Evolutionary conservation across 441 rosid species (phyloP), one percentile per base, ranked within the genome.

Genomic region (Populus hybrid): DNA sequence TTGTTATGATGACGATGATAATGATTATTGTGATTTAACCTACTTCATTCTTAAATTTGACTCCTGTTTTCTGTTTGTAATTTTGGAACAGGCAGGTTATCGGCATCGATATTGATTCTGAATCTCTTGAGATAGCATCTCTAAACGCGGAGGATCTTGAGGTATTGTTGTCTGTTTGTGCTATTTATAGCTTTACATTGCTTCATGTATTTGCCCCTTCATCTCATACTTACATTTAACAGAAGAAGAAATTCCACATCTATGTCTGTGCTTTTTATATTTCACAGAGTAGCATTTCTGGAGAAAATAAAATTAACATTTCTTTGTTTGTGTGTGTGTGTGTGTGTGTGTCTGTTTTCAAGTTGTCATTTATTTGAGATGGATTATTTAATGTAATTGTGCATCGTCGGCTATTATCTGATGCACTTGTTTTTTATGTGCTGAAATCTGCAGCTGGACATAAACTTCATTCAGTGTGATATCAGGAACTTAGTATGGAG

Each of bases 121-220:
- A 92, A 18, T 91, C 95, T 80, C 93, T 95, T 59, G 93, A 90
- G 82, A 81, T 84, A 73, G 99, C 99, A 40, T 72, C 91, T 70
- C 77, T 64, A 42, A 95, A 95, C 80, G 97, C 97, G 0, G 95
- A 87, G 84, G 95, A 91, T 67, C 95, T 94, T 75, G 97, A 94
- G 99, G 97, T 95, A 71, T 23, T 72, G 8, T 9, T 7, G 9
- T 18, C 57, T 50, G 57, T 54, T 54, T 54, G 21, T 54, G 61
- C 21, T 54, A 54, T 54, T 54, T 16, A 18, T 18, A 5, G n/a
- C 61, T 18, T 6, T 54, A 54, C 2, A 0, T 54, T 9, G 61
- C 61, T 18, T 54, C n/a, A 54, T 54, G n/a, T 54, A 6, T 16
- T 18, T 54, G 21, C n/a, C 61, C n/a, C n/a, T 16, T 10, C 14